Conservation (phyloP, 1,139 yeast species). For the Blastobotrys niveus region DNA sequence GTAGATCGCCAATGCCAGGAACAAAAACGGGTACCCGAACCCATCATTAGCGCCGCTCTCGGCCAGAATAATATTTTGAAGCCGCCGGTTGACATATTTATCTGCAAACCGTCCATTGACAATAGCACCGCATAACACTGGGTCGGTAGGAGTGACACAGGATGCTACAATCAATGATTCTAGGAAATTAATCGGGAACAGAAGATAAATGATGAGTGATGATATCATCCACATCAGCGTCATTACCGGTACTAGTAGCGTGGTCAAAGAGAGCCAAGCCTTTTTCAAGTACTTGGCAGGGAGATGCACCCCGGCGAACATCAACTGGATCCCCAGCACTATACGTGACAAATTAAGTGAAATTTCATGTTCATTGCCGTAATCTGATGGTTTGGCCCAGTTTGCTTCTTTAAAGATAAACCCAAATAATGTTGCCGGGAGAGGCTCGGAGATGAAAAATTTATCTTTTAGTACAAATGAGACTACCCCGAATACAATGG, state of each 20-base stretch:
- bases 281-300: constrained; percentile 38
- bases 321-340: constrained; percentile 40
- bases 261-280: constrained; percentile 33
- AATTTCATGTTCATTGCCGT: constrained; percentile 23
- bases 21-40: constrained; percentile 39
- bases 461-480: constrained; percentile 29
- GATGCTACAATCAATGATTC: constrained; percentile 40
- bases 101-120: constrained; percentile 42
- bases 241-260: constrained; percentile 40
- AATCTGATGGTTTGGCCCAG: constrained; percentile 26
- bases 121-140: constrained; percentile 41
- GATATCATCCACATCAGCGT: constrained; percentile 40
- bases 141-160: constrained; percentile 44
- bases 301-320: constrained; percentile 40
- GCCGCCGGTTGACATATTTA: constrained; percentile 30
- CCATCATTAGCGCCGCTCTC: constrained; percentile 43
- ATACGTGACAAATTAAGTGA: constrained; percentile 38
- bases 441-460: constrained; percentile 30
- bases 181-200: constrained; percentile 34
- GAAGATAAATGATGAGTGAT: constrained; percentile 35
- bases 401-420: constrained; percentile 25
- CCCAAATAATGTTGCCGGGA: constrained; percentile 32
- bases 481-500: constrained; percentile 27
- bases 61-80: constrained; percentile 35
- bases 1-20: constrained; percentile 34